Evolutionary conservation across 75 land plant genomes (phyloP).

Genomic region (Cupressus sempervirens): DNA sequence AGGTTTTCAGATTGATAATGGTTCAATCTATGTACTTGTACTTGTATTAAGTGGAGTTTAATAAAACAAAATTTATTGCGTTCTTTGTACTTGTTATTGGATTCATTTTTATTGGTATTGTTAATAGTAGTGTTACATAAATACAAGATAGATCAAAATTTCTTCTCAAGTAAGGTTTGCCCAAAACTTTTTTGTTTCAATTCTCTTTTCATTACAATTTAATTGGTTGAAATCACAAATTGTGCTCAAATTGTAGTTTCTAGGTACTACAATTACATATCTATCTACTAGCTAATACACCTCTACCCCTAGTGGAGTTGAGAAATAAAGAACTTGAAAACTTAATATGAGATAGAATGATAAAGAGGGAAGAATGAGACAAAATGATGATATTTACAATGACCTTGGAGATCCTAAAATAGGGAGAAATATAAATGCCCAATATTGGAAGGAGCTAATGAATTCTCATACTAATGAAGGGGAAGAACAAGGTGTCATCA

Average conservation of each 20-base stretch:
- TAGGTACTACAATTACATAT: constrained; percentile 22
- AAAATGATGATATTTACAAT: constrained; percentile 46
- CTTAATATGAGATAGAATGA: constrained; percentile 34
- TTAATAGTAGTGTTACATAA: too few species aligned
- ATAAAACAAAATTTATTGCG: too few species aligned
- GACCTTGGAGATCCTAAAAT: constrained; percentile 46
- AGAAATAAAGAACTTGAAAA: constrained; percentile 30
- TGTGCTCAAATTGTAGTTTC: too few species aligned
- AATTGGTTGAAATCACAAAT: neutral
- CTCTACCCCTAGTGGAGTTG: constrained; percentile 23
- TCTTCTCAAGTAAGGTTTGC: constrained; percentile 32
- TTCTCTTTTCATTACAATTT: too few species aligned
- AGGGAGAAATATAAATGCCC: constrained; percentile 23
- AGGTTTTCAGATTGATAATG: too few species aligned
- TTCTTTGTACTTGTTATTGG: too few species aligned
- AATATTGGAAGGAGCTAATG: constrained; percentile 33
- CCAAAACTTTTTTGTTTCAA: neutral
- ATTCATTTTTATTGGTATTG: too few species aligned
- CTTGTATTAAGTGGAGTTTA: too few species aligned
- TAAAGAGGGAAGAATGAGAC: constrained; percentile 36
- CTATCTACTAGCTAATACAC: constrained; percentile 37
- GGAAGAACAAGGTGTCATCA: constrained; percentile 46
- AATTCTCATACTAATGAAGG: constrained; percentile 48
- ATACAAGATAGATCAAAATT: constrained; percentile 12
- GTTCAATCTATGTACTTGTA: too few species aligned